Conservation (phyloP, 768 basidiomycete genomes). For the Lentinula detonsa region DNA sequence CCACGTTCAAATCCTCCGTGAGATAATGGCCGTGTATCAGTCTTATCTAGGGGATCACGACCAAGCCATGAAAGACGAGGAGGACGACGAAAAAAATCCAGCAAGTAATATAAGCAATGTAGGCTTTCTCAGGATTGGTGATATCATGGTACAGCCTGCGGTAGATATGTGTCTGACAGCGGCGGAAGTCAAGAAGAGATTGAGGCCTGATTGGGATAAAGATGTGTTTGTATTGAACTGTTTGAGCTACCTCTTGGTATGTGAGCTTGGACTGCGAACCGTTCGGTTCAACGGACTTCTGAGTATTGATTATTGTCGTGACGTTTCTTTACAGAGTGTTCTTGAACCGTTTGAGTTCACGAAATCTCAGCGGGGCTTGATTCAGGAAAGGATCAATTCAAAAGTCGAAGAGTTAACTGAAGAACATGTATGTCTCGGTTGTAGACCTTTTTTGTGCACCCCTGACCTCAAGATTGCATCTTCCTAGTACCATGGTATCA, state of each 20-base stretch:
- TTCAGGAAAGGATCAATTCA: constrained; percentile 57
- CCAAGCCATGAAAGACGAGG: constrained; percentile 30
- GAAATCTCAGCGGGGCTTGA: constrained; percentile 43
- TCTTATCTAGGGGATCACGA: constrained; percentile 75
- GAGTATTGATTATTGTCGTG: background rate
- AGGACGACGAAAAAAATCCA: constrained; percentile 37
- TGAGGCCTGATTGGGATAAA: constrained; percentile 67
- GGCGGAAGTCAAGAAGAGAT: constrained; percentile 56
- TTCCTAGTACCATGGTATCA: constrained; percentile 41
- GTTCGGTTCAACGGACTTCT: no score
- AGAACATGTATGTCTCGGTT: constrained; percentile 64
- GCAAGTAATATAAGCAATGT: background rate
- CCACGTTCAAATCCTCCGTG: constrained; percentile 76
- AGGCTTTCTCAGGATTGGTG: constrained; percentile 1
- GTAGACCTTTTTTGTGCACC: no score
- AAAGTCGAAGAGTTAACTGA: constrained; percentile 61
- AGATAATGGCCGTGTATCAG: constrained; percentile 86
- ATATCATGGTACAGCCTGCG: constrained; percentile 76
- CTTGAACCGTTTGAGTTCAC: constrained; percentile 70
- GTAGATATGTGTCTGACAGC: constrained; percentile 67
- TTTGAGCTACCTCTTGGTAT: constrained; percentile 73
- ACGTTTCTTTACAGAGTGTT: constrained; percentile 38
- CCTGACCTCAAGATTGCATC: background rate
- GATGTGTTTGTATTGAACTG: constrained; percentile 85
- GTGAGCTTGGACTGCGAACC: constrained; percentile 12